Conservation (phyloP, 129 eudicot genomes). For the Ambrosia trifida region DNA sequence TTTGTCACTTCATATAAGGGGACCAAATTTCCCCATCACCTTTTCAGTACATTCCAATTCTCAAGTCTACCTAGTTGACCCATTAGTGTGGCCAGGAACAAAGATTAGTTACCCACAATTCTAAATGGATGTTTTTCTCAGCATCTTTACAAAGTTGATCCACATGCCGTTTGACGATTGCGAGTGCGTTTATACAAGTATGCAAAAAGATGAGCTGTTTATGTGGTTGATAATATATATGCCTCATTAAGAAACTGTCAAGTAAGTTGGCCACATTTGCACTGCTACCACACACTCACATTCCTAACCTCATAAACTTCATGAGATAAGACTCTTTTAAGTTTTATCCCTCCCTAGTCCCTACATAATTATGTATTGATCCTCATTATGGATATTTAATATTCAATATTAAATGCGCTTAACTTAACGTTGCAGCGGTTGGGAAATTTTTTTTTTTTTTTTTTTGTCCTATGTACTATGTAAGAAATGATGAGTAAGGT, state of each 20-base stretch:
- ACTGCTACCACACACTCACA: slow-evolving; percentile 51
- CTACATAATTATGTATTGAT: too few species aligned
- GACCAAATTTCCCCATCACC: slow-evolving; percentile 8
- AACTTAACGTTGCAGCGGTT: neutral
- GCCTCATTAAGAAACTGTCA: slow-evolving; percentile 34
- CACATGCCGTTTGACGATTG: slow-evolving; percentile 5
- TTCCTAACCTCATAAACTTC: slow-evolving; percentile 17
- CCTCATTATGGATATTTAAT: too few species aligned
- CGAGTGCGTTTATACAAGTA: slow-evolving; percentile 8
- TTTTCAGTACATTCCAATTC: slow-evolving; percentile 13
- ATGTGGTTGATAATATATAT: slow-evolving; percentile 47
- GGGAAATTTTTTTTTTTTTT: neutral
- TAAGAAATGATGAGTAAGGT: slow-evolving; percentile 8
- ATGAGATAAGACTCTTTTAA: slow-evolving; percentile 10
- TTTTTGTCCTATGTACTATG: neutral
- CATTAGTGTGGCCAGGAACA: slow-evolving; percentile 26
- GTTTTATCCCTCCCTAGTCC: too few species aligned
- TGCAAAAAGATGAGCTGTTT: slow-evolving; percentile 35
- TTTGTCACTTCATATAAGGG: neutral
- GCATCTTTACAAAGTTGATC: neutral
- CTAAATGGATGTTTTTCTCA: neutral
- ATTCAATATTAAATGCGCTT: too few species aligned
- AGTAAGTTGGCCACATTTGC: slow-evolving; percentile 20
- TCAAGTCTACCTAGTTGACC: slow-evolving; percentile 15
- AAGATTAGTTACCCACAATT: neutral